Percentiles rank a stretch among this genome's conserved stretches.
phyloP scores from a whole-genome alignment of 257 asterid species.

The Leonotis leonurus region DNA sequence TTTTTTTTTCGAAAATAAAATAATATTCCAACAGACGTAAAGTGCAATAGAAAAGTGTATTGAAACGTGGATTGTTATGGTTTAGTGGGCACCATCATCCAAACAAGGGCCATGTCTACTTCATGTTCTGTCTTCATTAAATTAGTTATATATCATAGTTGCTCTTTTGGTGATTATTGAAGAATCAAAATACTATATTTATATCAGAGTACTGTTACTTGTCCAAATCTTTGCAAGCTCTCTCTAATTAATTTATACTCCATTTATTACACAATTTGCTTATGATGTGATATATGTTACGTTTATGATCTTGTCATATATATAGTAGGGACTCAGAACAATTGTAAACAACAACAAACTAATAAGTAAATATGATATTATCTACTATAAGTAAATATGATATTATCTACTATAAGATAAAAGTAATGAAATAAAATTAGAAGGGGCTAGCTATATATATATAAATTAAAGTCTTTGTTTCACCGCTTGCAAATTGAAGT shows the following conservation, averaged over 20 bases:
- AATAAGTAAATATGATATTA: not conserved
- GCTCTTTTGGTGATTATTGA: not conserved
- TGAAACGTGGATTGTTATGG: slow-evolving; percentile 8
- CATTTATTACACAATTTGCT: not conserved
- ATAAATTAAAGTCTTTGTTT: no score
- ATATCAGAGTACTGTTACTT: not conserved
- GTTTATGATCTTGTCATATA: no score
- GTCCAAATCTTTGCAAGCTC: not conserved
- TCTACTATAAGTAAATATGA: no score
- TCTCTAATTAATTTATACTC: no score
- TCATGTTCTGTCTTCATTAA: slow-evolving; percentile 15
- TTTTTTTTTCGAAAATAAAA: not conserved
- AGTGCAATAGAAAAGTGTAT: not conserved
- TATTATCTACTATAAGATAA: not conserved
- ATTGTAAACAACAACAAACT: no score
- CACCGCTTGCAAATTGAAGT: no score
- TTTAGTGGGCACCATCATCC: slow-evolving; percentile 14
- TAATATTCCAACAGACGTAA: not conserved
- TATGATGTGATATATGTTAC: not conserved
- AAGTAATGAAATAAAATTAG: not conserved
- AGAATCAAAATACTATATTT: not conserved
- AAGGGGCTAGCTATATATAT: no score
- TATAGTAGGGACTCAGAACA: no score
- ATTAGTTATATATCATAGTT: not conserved
- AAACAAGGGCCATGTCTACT: slow-evolving; percentile 19